Percentiles rank a stretch among this genome's conserved stretches.
Evolutionary conservation across 805 yeast species (phyloP).

Genomic region (Priceomyces melissophilus): DNA sequence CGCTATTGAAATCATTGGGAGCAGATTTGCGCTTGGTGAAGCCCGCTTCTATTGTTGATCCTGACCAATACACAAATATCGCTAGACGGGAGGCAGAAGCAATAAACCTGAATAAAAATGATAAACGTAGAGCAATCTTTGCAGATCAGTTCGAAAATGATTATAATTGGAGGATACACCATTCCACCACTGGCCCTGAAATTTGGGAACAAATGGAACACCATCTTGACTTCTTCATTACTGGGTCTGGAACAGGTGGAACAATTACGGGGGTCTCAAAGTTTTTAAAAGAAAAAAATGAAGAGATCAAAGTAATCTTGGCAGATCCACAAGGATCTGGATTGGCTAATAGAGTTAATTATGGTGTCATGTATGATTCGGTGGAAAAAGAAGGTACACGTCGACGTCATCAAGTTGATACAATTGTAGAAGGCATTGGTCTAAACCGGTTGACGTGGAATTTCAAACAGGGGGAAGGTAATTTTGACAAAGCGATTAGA

Average conservation of each 20-base stretch:
- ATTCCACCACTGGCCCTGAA: conserved; percentile 68
- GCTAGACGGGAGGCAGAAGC: conserved; percentile 67
- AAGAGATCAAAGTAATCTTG: conserved; percentile 50
- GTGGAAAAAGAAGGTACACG: conserved; percentile 92
- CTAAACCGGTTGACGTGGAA: conserved; percentile 82
- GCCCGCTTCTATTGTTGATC: conserved; percentile 95
- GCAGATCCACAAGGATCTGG: conserved; percentile 99
- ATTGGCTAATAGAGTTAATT: conserved; percentile 74
- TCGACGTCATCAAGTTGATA: conserved; percentile 94
- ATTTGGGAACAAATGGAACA: conserved; percentile 72
- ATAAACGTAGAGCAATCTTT: conserved; percentile 61
- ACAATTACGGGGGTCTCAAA: conserved; percentile 88
- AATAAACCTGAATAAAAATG: conserved; percentile 37
- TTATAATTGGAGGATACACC: conserved; percentile 84
- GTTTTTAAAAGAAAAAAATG: conserved; percentile 56
- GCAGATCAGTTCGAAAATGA: conserved; percentile 97
- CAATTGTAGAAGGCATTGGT: conserved; percentile 91
- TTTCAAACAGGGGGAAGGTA: conserved; percentile 65
- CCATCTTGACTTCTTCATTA: conserved; percentile 67
- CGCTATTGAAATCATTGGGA: conserved; percentile 68
- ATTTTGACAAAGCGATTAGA: conserved; percentile 73
- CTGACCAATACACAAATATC: conserved; percentile 85
- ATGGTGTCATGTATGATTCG: conserved; percentile 89
- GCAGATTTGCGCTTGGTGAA: conserved; percentile 81
- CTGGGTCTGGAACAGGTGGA: conserved; percentile 98